Conservation (phyloP, 192 early-diverging fungal species). For the Lobosporangium transversale region DNA sequence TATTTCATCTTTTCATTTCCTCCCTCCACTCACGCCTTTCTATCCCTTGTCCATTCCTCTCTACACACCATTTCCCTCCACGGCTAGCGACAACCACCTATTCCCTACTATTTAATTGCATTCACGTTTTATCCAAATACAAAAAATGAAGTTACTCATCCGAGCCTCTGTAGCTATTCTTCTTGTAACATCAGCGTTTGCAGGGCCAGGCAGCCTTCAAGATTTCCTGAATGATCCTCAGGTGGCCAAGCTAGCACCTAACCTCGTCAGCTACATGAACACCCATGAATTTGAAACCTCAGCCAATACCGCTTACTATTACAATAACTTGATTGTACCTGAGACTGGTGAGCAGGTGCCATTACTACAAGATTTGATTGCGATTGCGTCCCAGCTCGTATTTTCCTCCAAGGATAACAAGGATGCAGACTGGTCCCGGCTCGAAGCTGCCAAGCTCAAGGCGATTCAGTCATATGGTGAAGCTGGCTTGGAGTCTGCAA, state of each 20-base stretch:
- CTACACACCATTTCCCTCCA: too few relatives aligned
- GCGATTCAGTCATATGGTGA: slow-evolving; percentile 20
- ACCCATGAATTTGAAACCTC: neutral
- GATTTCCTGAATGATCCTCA: neutral
- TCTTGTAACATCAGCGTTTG: neutral
- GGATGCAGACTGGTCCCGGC: slow-evolving; percentile 14
- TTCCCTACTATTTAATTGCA: too few relatives aligned
- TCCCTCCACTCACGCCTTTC: too few relatives aligned
- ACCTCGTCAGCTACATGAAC: neutral
- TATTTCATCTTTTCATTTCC: too few relatives aligned
- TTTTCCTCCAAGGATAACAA: slow-evolving; percentile 2
- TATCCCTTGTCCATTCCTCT: too few relatives aligned
- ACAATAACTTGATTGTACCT: neutral
- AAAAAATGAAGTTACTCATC: neutral
- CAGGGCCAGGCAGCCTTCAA: neutral
- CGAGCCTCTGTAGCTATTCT: neutral
- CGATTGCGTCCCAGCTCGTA: slow-evolving; percentile 18
- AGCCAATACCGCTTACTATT: neutral
- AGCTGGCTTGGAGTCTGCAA: neutral
- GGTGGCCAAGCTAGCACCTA: neutral
- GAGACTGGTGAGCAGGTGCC: neutral
- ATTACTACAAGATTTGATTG: slow-evolving; percentile 26
- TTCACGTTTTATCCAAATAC: too few relatives aligned
- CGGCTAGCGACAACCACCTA: too few relatives aligned
- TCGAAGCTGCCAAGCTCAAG: slow-evolving; percentile 33